Base-by-base conservation (phyloP, 202 grass and related monocot species). In the Hordeum pubiflorum region DNA sequence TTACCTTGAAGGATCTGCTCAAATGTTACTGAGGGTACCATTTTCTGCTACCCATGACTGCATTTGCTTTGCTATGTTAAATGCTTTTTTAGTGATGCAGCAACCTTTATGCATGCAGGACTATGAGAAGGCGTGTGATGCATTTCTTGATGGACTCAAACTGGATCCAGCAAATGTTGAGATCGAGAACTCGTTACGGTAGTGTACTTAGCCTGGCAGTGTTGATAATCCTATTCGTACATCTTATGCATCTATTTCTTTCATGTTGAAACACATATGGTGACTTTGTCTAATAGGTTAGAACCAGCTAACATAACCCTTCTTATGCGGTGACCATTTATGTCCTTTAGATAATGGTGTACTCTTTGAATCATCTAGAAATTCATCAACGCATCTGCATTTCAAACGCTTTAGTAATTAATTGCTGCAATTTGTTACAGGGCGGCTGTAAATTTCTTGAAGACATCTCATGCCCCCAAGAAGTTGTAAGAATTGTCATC, bases 121-220 rank as follows among this genome's bases (percentile, higher is more conserved):
- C 38, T 86, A 76, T 48, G 84, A 69, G 46, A 74, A 76, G 79
- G 84, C 84, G 7, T 58, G 68, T 75, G 77, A 74, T 17, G 84
- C 77, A 33, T 80, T 60, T 75, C 54, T 75, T 57, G 63, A 59
- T 33, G 84, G 77, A 3, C 50, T 86, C 10, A 74, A 44, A 43
- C 58, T 86, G 31, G 84, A 72, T 21, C 62, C 68, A 44, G 11
- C n/a, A 11, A 81, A 58, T 56, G 15, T 33, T 64, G 77, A 86
- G 15, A 46, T 86, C 10, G 21, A 58, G 3, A 66, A 68, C 0
- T 69, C 77, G 34, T 65, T 74, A 48, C 4, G 29, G 83, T 86
- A 80, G 15, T 0, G 46, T 18, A 50, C 15, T 50, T 50, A 18
- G 0, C 4, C 46, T 50, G 46, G 0, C 15, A 0, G 15, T 7